Evolutionary conservation across 225 moss, liverwort and hornwort genomes (phyloP), one percentile per base, ranked within the genome.

Genomic region (Pseudoscleropodium purum): DNA sequence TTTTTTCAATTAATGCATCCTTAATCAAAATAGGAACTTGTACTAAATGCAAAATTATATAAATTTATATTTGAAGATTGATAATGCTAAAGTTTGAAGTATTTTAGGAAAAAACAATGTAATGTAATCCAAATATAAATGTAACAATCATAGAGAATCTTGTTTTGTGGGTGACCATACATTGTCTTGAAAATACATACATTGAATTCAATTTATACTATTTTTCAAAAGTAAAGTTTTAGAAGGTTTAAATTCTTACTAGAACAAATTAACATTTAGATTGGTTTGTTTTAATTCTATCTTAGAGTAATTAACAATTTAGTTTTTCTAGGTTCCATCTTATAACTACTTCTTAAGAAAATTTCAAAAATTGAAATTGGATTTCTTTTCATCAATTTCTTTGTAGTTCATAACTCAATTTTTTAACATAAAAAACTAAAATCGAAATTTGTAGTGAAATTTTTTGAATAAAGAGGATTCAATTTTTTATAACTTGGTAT

Each of bases 291-390:
- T 64, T 8, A 16, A 64, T 33, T 33, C 64, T 4, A 64, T 64
- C 16, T 23, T n/a, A 37, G 7, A 68, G 1, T 36, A 68, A 68
- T 68, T 21, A 21, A 68, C 6, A 21, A 37, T 21, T 68, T 68
- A 15, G 68, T 4, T n/a, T 21, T 11, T 68, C 1, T 2, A 18
- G 5, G 1, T 23, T n/a, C 23, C 13, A n/a, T n/a, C 4, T n/a
- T 68, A 21, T 21, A 68, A 12, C 20, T 37, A 67, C 4, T 6
- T 37, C 12, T 37, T 68, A 37, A 21, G 0, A n/a, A 37, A 37
- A 6, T 37, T 67, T 37, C 37, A 37, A 20, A 67, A 4, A 31
- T 15, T 8, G 16, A 64, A 31, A 64, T 31, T 16, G 15, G 15
- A 0, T 31, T 64, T 64, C 3, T 8, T 64, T 33, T 64, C 15